phyloP scores from a whole-genome alignment of 2,329 filamentous ascomycete genomes.

The Penicillium sp. region DNA sequence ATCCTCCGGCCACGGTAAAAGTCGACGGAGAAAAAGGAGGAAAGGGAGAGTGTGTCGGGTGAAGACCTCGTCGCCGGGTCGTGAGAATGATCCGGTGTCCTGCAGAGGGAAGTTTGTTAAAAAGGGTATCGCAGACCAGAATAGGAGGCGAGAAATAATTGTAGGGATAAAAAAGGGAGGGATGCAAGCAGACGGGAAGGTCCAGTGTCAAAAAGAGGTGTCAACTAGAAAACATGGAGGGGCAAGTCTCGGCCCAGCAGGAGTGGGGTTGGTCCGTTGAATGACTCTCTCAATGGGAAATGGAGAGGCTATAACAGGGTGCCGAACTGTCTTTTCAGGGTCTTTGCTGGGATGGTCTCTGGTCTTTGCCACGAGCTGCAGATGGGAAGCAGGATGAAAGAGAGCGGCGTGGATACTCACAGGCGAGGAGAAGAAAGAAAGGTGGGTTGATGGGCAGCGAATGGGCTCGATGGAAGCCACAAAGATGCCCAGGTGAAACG shows the following conservation, averaged over 20 bases:
- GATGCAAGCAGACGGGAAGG: conserved; percentile 1
- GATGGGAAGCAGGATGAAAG: background rate
- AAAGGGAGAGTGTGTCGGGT: background rate
- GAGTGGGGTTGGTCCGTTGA: background rate
- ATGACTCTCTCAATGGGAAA: conserved; percentile 6
- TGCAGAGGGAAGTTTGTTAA: background rate
- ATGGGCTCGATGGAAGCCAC: background rate
- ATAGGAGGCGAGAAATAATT: background rate
- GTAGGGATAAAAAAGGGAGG: background rate
- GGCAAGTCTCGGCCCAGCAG: conserved; percentile 2
- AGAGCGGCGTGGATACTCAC: background rate
- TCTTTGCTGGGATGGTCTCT: background rate
- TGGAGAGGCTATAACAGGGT: background rate
- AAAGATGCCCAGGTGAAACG: background rate
- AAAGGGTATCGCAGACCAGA: background rate
- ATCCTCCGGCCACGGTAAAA: conserved; percentile 31
- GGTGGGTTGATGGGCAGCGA: background rate
- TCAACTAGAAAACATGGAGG: conserved; percentile 1
- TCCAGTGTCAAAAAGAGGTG: background rate
- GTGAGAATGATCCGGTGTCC: background rate
- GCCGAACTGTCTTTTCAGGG: background rate
- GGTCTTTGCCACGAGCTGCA: background rate
- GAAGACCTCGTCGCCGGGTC: background rate
- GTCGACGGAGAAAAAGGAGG: conserved; percentile 18
- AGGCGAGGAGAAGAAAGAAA: background rate